phyloP scores from a whole-genome alignment of 2,329 filamentous ascomycete species.

The Aspergillus latus region DNA sequence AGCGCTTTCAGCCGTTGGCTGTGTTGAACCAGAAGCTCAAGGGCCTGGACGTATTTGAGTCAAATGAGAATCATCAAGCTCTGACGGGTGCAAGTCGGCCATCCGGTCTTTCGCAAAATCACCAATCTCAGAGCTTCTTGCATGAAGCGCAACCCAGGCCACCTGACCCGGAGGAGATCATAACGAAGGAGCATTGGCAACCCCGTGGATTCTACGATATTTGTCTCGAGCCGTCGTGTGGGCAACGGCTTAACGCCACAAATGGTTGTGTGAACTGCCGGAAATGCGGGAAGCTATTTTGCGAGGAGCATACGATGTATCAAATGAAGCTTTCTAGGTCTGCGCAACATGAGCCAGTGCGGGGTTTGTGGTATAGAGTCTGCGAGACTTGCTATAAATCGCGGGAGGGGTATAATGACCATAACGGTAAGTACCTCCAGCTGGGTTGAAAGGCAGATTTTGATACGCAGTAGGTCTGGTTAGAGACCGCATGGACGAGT shows the following conservation, averaged over 20 bases:
- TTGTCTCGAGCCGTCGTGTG: slow-evolving; percentile 86
- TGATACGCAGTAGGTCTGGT: slow-evolving; percentile 51
- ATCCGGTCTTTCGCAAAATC: slow-evolving; percentile 31
- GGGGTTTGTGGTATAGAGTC: slow-evolving; percentile 90
- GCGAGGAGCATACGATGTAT: slow-evolving; percentile 98
- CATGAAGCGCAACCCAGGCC: slow-evolving; percentile 32
- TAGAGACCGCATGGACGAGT: slow-evolving; percentile 70
- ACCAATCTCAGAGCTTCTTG: not conserved
- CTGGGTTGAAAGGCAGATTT: not conserved
- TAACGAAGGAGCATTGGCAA: slow-evolving; percentile 89
- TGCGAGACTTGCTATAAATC: slow-evolving; percentile 99
- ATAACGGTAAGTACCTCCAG: slow-evolving; percentile 54
- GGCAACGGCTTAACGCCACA: slow-evolving; percentile 71
- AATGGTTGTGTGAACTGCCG: slow-evolving; percentile 90
- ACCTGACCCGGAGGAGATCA: slow-evolving; percentile 82
- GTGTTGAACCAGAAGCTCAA: slow-evolving; percentile 92
- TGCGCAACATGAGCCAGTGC: slow-evolving; percentile 82
- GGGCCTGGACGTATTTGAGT: slow-evolving; percentile 89
- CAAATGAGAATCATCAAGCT: slow-evolving; percentile 67
- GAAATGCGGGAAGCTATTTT: slow-evolving; percentile 89
- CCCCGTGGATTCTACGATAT: slow-evolving; percentile 68
- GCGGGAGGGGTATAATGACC: slow-evolving; percentile 90
- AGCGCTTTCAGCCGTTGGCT: slow-evolving; percentile 86
- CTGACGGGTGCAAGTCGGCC: slow-evolving; percentile 38
- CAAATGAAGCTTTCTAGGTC: slow-evolving; percentile 95